Evolutionary conservation across 2,329 filamentous ascomycete genomes (phyloP), one percentile per base, ranked within the genome.

Genomic region (Trichoderma breve): DNA sequence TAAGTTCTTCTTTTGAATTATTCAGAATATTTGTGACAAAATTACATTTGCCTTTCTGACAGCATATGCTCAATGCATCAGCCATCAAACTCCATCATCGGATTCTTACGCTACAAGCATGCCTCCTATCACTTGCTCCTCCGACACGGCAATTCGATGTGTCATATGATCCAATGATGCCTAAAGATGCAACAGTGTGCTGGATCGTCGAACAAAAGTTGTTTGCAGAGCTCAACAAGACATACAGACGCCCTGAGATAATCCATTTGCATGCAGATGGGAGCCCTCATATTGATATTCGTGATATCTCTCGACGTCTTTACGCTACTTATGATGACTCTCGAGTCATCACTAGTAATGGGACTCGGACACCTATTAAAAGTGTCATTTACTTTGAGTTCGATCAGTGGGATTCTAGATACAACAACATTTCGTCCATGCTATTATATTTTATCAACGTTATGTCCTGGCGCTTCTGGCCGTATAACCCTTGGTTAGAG

Each of bases 401-500:
- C 8, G 43, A 47, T 21, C n/a, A 0, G 4, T 47, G 43, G 18
- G 43, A 47, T 21, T 47, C 43, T 2, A 21, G 18, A 47, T 47
- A 47, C 43, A 47, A 47, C n/a, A 21, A 11, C n/a, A 21, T 47
- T 47, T 47, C 43, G 9, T n/a, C 43, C 0, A 47, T 47, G 43
- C 43, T 47, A 4, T 21, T 21, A 21, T 47, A 47, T 11, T 47
- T 47, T 21, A 47, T 47, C 8, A 47, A 47, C n/a, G 7, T 47
- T 21, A 2, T 47, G 2, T n/a, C 43, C 4, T 47, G 43, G 43
- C 43, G 43, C 43, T 2, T n/a, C n/a, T 47, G n/a, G 43, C n/a
- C 18, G 1, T 3, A 2, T 0, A 39, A 39, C 6, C 0, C 2
- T 47, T n/a, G 39, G 39, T 2, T 47, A 0, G 18, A 47, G 5